Evolutionary conservation across 2,329 filamentous ascomycete species (phyloP).

Genomic region (Tolypocladium endophyticum): DNA sequence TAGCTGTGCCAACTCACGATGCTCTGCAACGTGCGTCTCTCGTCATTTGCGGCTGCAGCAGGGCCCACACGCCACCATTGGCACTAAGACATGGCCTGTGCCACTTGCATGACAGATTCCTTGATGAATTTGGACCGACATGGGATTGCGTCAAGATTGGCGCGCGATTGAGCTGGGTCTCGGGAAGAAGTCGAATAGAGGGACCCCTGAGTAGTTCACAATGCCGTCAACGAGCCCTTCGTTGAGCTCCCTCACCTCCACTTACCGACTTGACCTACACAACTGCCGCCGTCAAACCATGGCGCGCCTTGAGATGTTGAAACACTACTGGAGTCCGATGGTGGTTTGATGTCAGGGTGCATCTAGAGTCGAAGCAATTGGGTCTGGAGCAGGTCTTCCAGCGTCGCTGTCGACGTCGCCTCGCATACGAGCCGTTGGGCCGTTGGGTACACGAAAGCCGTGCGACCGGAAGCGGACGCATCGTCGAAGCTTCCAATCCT

Average conservation of each 20-base stretch:
- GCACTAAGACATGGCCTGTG: background rate
- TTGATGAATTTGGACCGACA: background rate
- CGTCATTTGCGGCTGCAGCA: background rate
- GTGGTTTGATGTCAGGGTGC: background rate
- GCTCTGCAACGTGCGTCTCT: background rate
- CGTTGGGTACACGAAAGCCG: background rate
- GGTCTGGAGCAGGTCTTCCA: background rate
- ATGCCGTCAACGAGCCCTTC: background rate
- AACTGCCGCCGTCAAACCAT: background rate
- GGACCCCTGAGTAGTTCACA: background rate
- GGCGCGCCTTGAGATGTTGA: background rate
- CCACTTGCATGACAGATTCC: background rate
- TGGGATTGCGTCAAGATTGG: background rate
- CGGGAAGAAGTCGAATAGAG: background rate
- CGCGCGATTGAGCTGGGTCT: background rate
- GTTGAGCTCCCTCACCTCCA: background rate
- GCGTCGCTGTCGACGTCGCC: background rate
- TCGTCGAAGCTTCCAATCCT: background rate
- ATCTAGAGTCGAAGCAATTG: background rate
- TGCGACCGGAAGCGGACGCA: background rate
- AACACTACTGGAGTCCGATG: background rate
- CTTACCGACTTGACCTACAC: background rate
- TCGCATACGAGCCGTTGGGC: background rate
- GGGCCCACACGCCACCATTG: background rate
- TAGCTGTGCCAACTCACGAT: background rate